phyloP scores from a whole-genome alignment of 139 green algal genomes.

The Limnomonas spitsbergensis region DNA sequence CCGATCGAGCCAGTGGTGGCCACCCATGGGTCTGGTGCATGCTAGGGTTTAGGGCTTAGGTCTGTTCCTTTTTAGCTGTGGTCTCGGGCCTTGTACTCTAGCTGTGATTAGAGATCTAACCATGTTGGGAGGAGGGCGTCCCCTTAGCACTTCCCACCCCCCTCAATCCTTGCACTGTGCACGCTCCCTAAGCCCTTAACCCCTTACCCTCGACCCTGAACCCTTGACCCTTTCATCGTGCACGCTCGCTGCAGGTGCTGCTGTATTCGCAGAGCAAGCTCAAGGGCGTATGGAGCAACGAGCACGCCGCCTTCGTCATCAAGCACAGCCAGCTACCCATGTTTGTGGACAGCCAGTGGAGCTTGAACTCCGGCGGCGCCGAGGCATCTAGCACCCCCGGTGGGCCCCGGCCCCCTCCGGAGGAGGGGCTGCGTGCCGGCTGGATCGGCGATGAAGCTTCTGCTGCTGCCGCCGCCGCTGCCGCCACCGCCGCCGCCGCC shows the following conservation, averaged over 20 bases:
- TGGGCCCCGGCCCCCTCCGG: not conserved
- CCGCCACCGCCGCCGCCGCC: not conserved
- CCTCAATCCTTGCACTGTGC: too few relatives aligned
- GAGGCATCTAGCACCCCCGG: not conserved
- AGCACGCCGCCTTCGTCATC: slow-evolving; percentile 25
- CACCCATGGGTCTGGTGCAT: too few relatives aligned
- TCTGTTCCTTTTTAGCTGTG: too few relatives aligned
- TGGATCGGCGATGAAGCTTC: too few relatives aligned
- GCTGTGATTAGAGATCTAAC: too few relatives aligned
- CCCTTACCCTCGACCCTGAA: not conserved
- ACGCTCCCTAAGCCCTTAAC: not conserved
- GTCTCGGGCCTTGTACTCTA: too few relatives aligned
- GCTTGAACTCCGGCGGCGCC: slow-evolving; percentile 17
- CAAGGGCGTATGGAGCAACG: slow-evolving; percentile 20
- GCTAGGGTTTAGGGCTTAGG: too few relatives aligned
- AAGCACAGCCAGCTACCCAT: slow-evolving; percentile 28
- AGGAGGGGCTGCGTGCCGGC: too few relatives aligned
- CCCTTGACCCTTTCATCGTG: not conserved
- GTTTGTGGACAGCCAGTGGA: slow-evolving; percentile 49
- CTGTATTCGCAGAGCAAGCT: slow-evolving; percentile 24
- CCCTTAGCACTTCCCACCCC: not conserved
- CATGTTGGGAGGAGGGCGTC: not conserved
- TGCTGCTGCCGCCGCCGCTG: too few relatives aligned
- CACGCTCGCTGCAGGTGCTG: slow-evolving; percentile 26
- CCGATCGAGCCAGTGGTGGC: too few relatives aligned